A percentile compares a stretch with the other conserved stretches of the same genome.
Evolutionary conservation across 1,284 basidiomycete genomes (phyloP).

Genomic region (Cronartium quercuum): DNA sequence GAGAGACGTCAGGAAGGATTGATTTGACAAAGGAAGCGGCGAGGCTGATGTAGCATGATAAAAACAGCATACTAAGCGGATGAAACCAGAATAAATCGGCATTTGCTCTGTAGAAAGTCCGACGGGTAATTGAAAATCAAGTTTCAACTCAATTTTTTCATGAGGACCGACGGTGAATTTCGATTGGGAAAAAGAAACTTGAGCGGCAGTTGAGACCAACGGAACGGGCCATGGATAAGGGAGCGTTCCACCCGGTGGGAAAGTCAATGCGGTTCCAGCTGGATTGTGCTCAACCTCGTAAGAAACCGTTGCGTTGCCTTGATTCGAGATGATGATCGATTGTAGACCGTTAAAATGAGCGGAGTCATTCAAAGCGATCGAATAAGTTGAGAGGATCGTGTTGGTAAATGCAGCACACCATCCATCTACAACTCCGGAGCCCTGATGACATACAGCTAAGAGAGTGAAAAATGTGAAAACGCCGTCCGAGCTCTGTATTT

Average conservation of each 20-base stretch:
- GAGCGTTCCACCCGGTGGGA: neutral
- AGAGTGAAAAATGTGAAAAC: neutral
- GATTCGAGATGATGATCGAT: constrained; percentile 17
- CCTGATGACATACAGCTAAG: constrained; percentile 38
- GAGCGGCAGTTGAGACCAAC: neutral
- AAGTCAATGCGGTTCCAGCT: constrained; percentile 35
- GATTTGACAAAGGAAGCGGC: neutral
- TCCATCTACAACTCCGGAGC: constrained; percentile 27
- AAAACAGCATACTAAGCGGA: constrained; percentile 7
- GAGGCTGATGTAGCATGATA: neutral
- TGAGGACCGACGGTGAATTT: constrained; percentile 18
- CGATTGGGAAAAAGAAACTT: constrained; percentile 16
- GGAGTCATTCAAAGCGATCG: constrained; percentile 36
- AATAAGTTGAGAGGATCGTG: constrained; percentile 31
- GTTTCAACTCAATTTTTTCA: constrained; percentile 6
- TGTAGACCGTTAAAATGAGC: constrained; percentile 28
- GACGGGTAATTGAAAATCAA: constrained; percentile 18
- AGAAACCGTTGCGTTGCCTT: constrained; percentile 9
- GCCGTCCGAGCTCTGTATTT: too few species aligned
- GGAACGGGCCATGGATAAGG: constrained; percentile 29
- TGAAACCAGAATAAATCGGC: constrained; percentile 36
- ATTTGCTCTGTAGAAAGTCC: constrained; percentile 1
- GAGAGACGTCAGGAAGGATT: neutral
- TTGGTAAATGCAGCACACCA: constrained; percentile 37
- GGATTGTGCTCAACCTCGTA: constrained; percentile 18